Conservation (phyloP, 1,284 basidiomycete genomes). For the Cryptococcus hybrid region DNA sequence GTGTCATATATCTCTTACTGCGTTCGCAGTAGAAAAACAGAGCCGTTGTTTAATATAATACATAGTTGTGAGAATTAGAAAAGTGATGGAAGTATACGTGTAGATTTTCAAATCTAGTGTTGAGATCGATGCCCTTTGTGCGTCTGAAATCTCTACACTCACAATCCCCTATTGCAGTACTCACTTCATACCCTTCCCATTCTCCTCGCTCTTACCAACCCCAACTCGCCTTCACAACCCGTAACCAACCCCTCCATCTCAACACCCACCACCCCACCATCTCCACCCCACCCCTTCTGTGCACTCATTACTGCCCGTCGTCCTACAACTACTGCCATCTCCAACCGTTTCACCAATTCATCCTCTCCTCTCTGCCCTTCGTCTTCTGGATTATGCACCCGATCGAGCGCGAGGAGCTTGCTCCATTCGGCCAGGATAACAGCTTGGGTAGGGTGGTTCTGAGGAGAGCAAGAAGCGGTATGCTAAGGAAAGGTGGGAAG, state of each 20-base stretch:
- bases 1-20: no score
- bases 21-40: no score
- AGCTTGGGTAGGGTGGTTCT: constrained; percentile 75
- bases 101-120: no score
- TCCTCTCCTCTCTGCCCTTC: not conserved
- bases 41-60: no score
- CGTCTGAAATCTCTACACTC: no score
- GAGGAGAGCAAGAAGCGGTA: constrained; percentile 60
- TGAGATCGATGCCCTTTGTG: no score
- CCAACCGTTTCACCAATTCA: constrained; percentile 59
- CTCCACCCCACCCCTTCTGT: constrained; percentile 40
- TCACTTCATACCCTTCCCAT: not conserved
- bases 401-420: constrained; percentile 58
- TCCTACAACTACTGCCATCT: constrained; percentile 63
- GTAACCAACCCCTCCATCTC: constrained; percentile 36
- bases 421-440: constrained; percentile 75
- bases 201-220: not conserved
- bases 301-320: constrained; percentile 56
- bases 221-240: constrained; percentile 31
- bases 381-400: not conserved
- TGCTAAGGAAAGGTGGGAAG: constrained; percentile 60
- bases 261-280: constrained; percentile 40
- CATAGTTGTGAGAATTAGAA: no score
- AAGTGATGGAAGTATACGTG: no score
- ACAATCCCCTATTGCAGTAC: no score